Percentiles rank a stretch among this genome's conserved stretches.
These are phyloP conservation scores for Epichloe scottii DNA, from an alignment of 2,329 filamentous ascomycete genomes.

Conservation along the genomic window DNA sequence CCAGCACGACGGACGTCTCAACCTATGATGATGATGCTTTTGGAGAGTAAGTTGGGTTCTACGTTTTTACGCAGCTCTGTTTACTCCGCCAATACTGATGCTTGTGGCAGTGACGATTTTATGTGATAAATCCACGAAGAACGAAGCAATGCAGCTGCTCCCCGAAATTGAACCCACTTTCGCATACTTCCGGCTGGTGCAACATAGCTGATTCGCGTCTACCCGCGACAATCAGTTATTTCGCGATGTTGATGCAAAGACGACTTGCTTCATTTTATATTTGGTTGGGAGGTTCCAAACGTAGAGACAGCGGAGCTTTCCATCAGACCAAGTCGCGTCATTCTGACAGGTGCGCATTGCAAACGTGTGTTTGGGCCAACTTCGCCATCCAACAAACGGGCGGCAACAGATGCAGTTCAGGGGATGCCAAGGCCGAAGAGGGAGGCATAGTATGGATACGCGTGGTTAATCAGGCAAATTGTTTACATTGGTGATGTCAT, in stretches of 20 bases:
- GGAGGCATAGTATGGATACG: not conserved
- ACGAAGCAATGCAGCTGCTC: slow-evolving; percentile 1
- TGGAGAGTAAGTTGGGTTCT: slow-evolving; percentile 57
- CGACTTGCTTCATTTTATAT: not conserved
- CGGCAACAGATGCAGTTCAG: not conserved
- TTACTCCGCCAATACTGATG: not conserved
- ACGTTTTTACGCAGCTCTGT: too few relatives aligned
- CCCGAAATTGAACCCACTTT: not conserved
- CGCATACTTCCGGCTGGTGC: not conserved
- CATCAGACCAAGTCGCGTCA: not conserved
- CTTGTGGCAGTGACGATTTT: slow-evolving; percentile 48
- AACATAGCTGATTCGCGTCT: not conserved
- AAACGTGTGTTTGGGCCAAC: not conserved
- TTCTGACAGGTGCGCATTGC: not conserved
- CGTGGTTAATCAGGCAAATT: not conserved
- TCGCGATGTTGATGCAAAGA: not conserved
- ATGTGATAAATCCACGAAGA: slow-evolving; percentile 40
- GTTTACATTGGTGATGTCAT: not conserved
- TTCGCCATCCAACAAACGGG: not conserved
- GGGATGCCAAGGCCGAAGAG: not conserved
- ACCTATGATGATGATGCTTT: slow-evolving; percentile 69
- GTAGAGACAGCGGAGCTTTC: not conserved
- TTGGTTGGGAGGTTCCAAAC: not conserved
- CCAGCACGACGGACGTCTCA: slow-evolving; percentile 54
- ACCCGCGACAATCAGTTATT: not conserved